Conservation (phyloP, 805 yeast species). For the Candida boleticola region DNA sequence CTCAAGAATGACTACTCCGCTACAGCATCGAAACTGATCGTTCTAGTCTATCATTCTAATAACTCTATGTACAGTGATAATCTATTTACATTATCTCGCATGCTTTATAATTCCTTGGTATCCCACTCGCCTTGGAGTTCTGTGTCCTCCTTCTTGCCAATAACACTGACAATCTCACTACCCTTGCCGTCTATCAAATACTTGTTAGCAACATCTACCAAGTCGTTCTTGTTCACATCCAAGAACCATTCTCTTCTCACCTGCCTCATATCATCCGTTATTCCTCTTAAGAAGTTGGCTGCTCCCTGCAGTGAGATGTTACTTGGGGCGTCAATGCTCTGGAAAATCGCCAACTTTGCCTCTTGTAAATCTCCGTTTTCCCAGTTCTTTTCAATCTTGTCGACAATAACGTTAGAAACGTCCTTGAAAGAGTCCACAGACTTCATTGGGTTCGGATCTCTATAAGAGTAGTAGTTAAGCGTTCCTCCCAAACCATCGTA, state of each 20-base stretch:
- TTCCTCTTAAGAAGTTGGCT: constrained; percentile 59
- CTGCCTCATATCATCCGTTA: constrained; percentile 79
- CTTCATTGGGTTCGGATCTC: constrained; percentile 85
- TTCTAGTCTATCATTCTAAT: no score
- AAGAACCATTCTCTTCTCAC: constrained; percentile 71
- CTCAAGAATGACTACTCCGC: no score
- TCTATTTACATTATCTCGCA: no score
- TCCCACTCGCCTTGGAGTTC: constrained; percentile 4
- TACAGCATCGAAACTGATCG: no score
- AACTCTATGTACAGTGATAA: neutral
- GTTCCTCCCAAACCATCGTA: constrained; percentile 81
- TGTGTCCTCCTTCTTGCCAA: constrained; percentile 24
- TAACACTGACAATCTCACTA: constrained; percentile 47
- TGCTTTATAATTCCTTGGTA: neutral
- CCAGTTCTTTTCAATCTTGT: constrained; percentile 41
- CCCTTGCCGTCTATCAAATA: constrained; percentile 44
- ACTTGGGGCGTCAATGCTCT: constrained; percentile 85
- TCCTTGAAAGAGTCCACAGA: constrained; percentile 60
- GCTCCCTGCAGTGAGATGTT: constrained; percentile 79
- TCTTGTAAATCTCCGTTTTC: constrained; percentile 70
- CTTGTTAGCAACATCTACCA: constrained; percentile 62
- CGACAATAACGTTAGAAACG: constrained; percentile 45
- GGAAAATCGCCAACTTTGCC: constrained; percentile 89
- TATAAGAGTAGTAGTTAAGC: constrained; percentile 81
- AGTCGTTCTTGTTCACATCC: constrained; percentile 60